phyloP scores from a whole-genome alignment of 2,329 filamentous ascomycete genomes.

The Trichoderma lentiforme region DNA sequence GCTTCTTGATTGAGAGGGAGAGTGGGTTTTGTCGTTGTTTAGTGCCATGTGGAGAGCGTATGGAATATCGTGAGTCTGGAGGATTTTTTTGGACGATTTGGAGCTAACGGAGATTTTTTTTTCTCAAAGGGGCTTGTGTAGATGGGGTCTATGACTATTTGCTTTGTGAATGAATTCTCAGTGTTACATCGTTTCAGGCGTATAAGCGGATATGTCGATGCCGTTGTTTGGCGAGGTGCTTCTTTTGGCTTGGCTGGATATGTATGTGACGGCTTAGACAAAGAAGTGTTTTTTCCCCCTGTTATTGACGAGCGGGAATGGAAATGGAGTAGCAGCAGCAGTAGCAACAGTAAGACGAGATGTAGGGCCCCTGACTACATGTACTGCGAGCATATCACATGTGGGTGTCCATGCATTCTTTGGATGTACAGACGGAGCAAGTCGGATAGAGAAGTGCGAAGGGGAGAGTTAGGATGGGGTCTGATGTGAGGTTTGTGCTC shows the following conservation, averaged over 20 bases:
- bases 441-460: not conserved
- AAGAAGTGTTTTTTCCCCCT: not conserved
- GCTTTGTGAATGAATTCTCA: too few species aligned
- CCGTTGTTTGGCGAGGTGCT: not conserved
- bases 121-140: too few species aligned
- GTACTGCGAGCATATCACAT: not conserved
- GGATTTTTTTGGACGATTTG: not conserved
- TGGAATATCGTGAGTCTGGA: not conserved
- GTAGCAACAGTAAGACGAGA: not conserved
- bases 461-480: not conserved
- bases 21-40: not conserved
- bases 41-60: not conserved
- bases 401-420: not conserved
- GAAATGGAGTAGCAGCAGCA: too few species aligned
- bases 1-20: not conserved
- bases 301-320: not conserved
- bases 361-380: not conserved
- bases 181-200: not conserved
- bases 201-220: not conserved
- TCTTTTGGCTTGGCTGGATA: not conserved
- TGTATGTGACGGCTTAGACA: not conserved
- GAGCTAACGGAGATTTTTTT: not conserved
- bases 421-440: not conserved
- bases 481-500: not conserved
- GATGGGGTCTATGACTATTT: not conserved